These are phyloP conservation scores for Secale cereale DNA, from an alignment of 176 grass and related monocot genomes.

Conservation along the genomic window DNA sequence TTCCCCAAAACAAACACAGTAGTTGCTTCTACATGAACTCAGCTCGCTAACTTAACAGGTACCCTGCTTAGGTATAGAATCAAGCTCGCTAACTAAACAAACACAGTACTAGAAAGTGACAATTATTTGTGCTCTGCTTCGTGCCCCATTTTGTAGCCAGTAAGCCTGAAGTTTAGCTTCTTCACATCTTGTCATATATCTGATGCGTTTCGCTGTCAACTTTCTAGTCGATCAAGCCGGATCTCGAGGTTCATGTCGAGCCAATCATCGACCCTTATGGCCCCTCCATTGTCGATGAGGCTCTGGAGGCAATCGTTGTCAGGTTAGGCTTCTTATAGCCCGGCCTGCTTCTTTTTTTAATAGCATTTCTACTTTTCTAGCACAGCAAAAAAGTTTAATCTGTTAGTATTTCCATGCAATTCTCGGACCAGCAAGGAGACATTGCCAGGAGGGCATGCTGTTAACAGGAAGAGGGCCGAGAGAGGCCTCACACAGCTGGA, in stretches of 20 bases:
- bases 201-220: not conserved
- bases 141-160: not conserved
- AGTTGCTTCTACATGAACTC: too few species aligned
- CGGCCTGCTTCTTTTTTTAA: not conserved
- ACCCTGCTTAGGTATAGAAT: too few species aligned
- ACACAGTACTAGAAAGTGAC: not conserved
- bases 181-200: not conserved
- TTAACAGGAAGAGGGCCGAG: conserved; percentile 86
- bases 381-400: not conserved
- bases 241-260: conserved; percentile 52
- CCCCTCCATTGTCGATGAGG: conserved; percentile 64
- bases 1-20: too few species aligned
- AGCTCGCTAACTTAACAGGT: too few species aligned
- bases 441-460: conserved; percentile 61
- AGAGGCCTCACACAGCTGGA: conserved; percentile 64
- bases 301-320: conserved; percentile 83
- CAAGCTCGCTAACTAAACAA: too few species aligned
- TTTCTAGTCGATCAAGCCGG: conserved; percentile 69
- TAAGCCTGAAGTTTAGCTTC: not conserved
- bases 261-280: conserved; percentile 80
- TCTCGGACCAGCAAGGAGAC: conserved; percentile 75
- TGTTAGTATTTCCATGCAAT: not conserved
- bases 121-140: not conserved
- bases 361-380: not conserved
- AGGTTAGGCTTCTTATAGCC: conserved; percentile 41